Conservation (phyloP, 306 rosid species). For the Lathyrus aphaca region DNA sequence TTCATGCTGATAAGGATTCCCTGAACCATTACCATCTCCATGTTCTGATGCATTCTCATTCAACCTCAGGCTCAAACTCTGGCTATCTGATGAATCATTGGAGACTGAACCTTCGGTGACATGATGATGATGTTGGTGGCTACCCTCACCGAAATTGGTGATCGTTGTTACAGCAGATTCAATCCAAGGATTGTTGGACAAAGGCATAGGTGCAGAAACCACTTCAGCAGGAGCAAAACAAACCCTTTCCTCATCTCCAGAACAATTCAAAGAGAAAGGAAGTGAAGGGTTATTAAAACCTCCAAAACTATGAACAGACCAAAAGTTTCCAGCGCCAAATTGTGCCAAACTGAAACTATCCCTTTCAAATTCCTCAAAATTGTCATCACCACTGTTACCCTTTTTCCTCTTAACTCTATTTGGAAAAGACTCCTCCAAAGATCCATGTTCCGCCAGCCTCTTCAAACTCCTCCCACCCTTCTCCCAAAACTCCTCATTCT, state of each 20-base stretch:
- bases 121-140: slow-evolving; percentile 44
- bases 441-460: slow-evolving; percentile 64
- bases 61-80: slow-evolving; percentile 53
- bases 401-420: slow-evolving; percentile 79
- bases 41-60: slow-evolving; percentile 62
- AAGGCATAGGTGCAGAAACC: slow-evolving; percentile 58
- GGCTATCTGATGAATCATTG: slow-evolving; percentile 73
- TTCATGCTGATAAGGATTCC: slow-evolving; percentile 58
- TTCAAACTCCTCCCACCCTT: slow-evolving; percentile 67
- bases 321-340: slow-evolving; percentile 60
- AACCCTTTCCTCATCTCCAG: slow-evolving; percentile 68
- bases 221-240: slow-evolving; percentile 72
- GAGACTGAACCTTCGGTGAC: slow-evolving; percentile 61
- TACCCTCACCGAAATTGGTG: slow-evolving; percentile 66
- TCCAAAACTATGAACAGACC: slow-evolving; percentile 48
- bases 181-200: slow-evolving; percentile 64
- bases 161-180: slow-evolving; percentile 69
- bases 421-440: slow-evolving; percentile 39
- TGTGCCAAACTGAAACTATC: slow-evolving; percentile 56
- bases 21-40: slow-evolving; percentile 71
- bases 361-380: slow-evolving; percentile 42
- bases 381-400: slow-evolving; percentile 44
- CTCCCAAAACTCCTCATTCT: slow-evolving; percentile 69
- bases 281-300: slow-evolving; percentile 48
- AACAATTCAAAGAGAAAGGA: slow-evolving; percentile 61